phyloP scores from a whole-genome alignment of 768 basidiomycete species.

The Kwoniella dendrophila region DNA sequence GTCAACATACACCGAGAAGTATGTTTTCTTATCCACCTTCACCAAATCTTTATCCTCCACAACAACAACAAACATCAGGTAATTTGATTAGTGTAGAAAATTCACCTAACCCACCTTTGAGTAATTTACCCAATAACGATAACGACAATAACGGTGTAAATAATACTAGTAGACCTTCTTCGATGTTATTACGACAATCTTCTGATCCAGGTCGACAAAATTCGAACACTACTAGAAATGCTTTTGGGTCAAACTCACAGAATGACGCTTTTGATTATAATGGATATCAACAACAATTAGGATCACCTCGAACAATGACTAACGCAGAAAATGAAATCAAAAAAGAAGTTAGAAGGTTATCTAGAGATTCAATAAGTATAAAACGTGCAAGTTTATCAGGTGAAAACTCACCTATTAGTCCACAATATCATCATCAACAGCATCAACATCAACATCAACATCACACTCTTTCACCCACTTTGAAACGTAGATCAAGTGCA shows the following conservation, averaged over 20 bases:
- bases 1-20: constrained; percentile 16
- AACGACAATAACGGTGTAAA: not conserved
- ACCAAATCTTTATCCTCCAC: constrained; percentile 3
- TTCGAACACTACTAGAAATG: constrained; percentile 1
- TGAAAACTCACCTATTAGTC: constrained; percentile 5
- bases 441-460: not conserved
- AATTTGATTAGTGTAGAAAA: constrained; percentile 8
- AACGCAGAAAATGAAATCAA: constrained; percentile 30
- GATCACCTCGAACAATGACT: constrained; percentile 20
- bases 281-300: constrained; percentile 10
- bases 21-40: constrained; percentile 32
- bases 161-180: constrained; percentile 9
- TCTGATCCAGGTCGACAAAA: constrained; percentile 20
- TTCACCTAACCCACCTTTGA: constrained; percentile 4
- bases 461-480: not conserved
- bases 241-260: not conserved
- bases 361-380: constrained; percentile 32
- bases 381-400: constrained; percentile 14
- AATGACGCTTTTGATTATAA: not conserved
- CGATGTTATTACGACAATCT: constrained; percentile 18
- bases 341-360: constrained; percentile 23
- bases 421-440: not conserved
- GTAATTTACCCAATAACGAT: not conserved
- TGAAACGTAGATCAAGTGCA: constrained; percentile 3
- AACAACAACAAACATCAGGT: not conserved